These are phyloP conservation scores for Termitomyces bulborhizus DNA, from an alignment of 768 basidiomycete genomes.

Conservation along the genomic window DNA sequence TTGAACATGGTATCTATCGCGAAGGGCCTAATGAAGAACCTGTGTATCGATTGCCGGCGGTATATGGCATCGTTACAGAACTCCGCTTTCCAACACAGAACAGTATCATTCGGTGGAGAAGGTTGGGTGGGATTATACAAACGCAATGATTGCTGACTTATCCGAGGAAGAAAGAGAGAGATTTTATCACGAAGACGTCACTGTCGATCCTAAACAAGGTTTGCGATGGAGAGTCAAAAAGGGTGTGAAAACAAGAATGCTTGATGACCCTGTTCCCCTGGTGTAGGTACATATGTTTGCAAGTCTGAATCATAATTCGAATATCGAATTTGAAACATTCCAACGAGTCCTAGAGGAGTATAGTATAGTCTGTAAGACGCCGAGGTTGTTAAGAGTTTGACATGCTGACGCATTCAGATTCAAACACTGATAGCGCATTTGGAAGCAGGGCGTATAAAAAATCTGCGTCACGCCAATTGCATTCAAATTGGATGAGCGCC, in stretches of 20 bases:
- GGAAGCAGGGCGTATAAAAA: no score
- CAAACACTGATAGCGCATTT: no score
- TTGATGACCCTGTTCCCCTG: no score
- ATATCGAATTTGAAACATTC: no score
- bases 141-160: not conserved
- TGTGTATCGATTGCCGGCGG: not conserved
- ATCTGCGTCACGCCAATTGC: no score
- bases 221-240: not conserved
- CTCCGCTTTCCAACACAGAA: not conserved
- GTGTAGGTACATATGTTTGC: no score
- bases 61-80: not conserved
- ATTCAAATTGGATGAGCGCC: no score
- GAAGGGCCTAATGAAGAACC: not conserved
- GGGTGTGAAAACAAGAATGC: not conserved
- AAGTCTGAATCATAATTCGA: no score
- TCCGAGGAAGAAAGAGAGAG: not conserved
- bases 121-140: not conserved
- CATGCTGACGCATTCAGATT: no score
- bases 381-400: no score
- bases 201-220: not conserved
- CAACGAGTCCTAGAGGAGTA: no score
- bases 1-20: not conserved
- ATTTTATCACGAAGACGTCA: not conserved
- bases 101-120: not conserved
- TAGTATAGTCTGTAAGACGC: no score